Evolutionary conservation across 352 stramenopile genomes (phyloP), one percentile per base, ranked within the genome.

Genomic region (Phytophthora crassamura): DNA sequence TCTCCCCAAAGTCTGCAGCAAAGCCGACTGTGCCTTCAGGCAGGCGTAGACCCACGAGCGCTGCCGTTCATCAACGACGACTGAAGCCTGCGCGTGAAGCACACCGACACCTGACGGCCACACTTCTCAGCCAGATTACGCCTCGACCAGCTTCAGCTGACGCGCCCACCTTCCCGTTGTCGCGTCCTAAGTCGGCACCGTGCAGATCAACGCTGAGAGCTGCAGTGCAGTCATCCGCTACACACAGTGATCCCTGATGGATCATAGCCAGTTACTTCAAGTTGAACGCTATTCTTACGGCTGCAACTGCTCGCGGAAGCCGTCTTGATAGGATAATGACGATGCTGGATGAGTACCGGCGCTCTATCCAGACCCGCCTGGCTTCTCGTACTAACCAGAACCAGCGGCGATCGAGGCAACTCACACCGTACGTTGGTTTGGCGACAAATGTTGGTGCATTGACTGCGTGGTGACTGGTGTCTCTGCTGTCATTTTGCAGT

Each of bases 301-400:
- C 6, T 51, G 12, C 39, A 64, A 59, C 62, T 20, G 39, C 40
- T 18, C 49, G 32, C n/a, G 8, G 20, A 22, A 56, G 20, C 15
- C 4, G 3, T 34, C 6, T 63, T 34, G 53, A 50, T 28, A 5
- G 6, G 25, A 60, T 2, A 20, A 91, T 91, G 82, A 91, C 80
- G 38, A 75, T 91, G 56, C 61, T 91, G 18, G 80, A 89, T 38
- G 77, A 89, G 18, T 90, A 88, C 49, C 82, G 77, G 2, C 78
- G 77, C 43, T 74, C 77, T 0, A 65, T 88, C 25, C 80, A 89
- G 42, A 74, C 46, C n/a, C 58, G 33, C 16, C 46, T 59, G n/a
- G 64, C 43, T 34, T 46, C 35, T 4, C 43, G 58, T 11, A 64
- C 59, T 1, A 67, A 60, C 25, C 66, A 74, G 40, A 20, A 69